These are phyloP conservation scores for Thyridium curvatum DNA, from an alignment of 2,329 filamentous ascomycete genomes.

Conservation along the genomic window DNA sequence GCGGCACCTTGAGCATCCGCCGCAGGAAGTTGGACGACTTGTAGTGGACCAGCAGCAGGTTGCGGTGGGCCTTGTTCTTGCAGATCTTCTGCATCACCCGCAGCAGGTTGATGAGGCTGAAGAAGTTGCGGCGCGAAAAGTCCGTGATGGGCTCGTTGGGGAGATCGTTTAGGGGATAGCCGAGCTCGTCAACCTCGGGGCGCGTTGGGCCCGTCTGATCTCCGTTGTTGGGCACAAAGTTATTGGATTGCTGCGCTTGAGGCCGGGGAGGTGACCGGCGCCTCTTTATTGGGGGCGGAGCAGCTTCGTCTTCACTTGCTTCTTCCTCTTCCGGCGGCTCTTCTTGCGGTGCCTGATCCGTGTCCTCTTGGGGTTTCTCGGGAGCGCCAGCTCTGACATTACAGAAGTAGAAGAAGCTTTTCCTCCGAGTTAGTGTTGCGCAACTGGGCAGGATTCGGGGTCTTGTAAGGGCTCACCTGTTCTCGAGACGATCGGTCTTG, in stretches of 20 bases:
- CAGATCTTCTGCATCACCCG: slow-evolving; percentile 97
- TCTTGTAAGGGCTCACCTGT: slow-evolving; percentile 68
- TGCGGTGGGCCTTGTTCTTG: slow-evolving; percentile 90
- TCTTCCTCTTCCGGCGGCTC: slow-evolving; percentile 35
- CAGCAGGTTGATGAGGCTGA: slow-evolving; percentile 89
- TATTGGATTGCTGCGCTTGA: slow-evolving; percentile 14
- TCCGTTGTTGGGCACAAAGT: no score
- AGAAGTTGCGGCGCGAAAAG: slow-evolving; percentile 93
- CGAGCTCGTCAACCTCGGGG: slow-evolving; percentile 77
- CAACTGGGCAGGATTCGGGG: no score
- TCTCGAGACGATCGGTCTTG: slow-evolving; percentile 73
- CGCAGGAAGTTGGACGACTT: slow-evolving; percentile 89
- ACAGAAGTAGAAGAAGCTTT: slow-evolving; percentile 90
- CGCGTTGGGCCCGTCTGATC: slow-evolving; percentile 21
- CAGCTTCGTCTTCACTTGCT: slow-evolving; percentile 72
- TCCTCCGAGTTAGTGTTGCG: neutral
- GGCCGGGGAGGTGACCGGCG: slow-evolving; percentile 38
- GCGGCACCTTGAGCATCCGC: slow-evolving; percentile 85
- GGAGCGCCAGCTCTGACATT: slow-evolving; percentile 47
- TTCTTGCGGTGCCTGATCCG: slow-evolving; percentile 22
- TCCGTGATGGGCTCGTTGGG: slow-evolving; percentile 75
- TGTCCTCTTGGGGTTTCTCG: slow-evolving; percentile 19
- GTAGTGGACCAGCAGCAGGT: slow-evolving; percentile 89
- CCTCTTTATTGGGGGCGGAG: slow-evolving; percentile 74
- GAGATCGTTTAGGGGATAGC: slow-evolving; percentile 66